A percentile compares a stretch with the other conserved stretches of the same genome.
phyloP scores from a whole-genome alignment of 208 protist genomes.

The Trypanosoma cruzi region DNA sequence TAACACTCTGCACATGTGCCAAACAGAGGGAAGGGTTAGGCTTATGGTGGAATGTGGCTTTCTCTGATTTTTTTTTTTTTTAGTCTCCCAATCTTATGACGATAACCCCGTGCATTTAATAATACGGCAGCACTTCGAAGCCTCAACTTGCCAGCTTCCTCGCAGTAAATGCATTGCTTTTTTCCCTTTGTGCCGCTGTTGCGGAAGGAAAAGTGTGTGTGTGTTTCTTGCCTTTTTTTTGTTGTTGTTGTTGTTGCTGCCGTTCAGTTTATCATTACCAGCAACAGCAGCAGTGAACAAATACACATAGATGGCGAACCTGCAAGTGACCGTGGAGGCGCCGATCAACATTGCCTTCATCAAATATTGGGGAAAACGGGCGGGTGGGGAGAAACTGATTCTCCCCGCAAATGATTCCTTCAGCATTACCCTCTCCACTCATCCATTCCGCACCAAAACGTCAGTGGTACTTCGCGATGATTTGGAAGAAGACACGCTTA shows the following conservation, averaged over 20 bases:
- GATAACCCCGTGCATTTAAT: no score
- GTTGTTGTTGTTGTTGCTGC: no score
- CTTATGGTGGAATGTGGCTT: no score
- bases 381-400: conserved; percentile 92
- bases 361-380: conserved; percentile 99
- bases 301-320: conserved; percentile 8
- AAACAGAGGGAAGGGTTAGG: background rate
- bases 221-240: no score
- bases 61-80: background rate
- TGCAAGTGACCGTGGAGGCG: conserved; percentile 89
- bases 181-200: background rate
- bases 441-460: conserved; percentile 95
- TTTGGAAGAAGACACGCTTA: conserved; percentile 87
- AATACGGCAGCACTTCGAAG: no score
- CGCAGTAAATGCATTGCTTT: background rate
- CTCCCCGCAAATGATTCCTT: conserved; percentile 97
- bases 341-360: conserved; percentile 99
- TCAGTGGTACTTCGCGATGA: conserved; percentile 84
- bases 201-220: background rate
- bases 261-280: no score
- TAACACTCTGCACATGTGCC: background rate
- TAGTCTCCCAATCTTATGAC: background rate
- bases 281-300: background rate
- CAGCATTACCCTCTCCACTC: conserved; percentile 95
- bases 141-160: background rate